A percentile compares a stretch with the other conserved stretches of the same genome.
Conservation (phyloP, 169 alveolate genomes). For the Plasmodium ovale region DNA sequence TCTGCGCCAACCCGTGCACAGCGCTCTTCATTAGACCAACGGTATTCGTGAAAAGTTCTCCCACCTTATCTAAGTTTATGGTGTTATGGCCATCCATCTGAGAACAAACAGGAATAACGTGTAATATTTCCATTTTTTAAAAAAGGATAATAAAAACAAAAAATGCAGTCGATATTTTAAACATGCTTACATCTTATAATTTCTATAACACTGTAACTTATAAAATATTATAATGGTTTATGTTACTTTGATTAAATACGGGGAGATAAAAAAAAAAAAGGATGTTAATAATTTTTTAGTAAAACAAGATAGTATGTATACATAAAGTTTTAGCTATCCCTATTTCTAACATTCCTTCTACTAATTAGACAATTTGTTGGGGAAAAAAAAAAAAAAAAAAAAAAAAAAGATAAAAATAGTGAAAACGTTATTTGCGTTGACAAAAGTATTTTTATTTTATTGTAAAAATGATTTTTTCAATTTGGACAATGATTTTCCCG, state of each 20-base stretch:
- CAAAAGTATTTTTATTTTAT: too few relatives aligned
- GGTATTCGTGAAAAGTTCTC: constrained; percentile 39
- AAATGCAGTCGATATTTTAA: neutral
- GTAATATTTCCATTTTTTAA: neutral
- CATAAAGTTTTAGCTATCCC: neutral
- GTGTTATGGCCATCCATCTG: constrained; percentile 45
- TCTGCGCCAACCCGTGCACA: constrained; percentile 32
- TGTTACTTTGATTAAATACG: too few relatives aligned
- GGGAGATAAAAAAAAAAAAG: too few relatives aligned
- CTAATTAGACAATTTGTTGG: neutral
- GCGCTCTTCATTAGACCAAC: constrained; percentile 62
- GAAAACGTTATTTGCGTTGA: neutral
- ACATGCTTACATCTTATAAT: neutral
- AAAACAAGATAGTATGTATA: too few relatives aligned
- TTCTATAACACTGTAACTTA: neutral
- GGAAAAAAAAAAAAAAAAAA: neutral
- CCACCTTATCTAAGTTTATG: constrained; percentile 32
- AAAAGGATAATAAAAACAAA: neutral
- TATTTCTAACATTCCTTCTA: neutral
- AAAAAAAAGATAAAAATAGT: neutral
- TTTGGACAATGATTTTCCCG: neutral
- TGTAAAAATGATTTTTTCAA: neutral
- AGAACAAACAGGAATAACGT: neutral
- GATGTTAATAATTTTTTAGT: too few relatives aligned
- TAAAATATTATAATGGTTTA: neutral